These are phyloP conservation scores for Calcarisporium arbuscula DNA, from an alignment of 2,329 filamentous ascomycete genomes.

Conservation along the genomic window DNA sequence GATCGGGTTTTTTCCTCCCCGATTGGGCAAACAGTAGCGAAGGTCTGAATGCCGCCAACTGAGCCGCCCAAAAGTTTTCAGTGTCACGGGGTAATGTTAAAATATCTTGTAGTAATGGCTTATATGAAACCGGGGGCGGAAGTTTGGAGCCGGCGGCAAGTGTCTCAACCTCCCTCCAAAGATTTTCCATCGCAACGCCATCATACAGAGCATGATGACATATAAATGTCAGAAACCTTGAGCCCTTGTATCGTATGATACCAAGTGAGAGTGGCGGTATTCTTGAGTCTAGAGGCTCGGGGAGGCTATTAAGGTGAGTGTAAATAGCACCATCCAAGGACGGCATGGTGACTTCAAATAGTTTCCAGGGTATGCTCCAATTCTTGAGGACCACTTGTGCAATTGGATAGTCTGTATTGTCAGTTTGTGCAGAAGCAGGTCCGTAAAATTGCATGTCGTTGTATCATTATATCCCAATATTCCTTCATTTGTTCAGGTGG, in stretches of 20 bases:
- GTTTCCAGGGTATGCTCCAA: conserved; percentile 34
- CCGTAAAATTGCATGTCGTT: conserved; percentile 68
- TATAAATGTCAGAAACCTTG: conserved; percentile 38
- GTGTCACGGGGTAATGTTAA: conserved; percentile 39
- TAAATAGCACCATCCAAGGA: conserved; percentile 31
- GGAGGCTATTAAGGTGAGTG: conserved; percentile 32
- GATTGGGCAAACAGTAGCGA: conserved; percentile 18
- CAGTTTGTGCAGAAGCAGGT: conserved; percentile 68
- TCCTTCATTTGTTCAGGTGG: conserved; percentile 42
- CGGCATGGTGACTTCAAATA: conserved; percentile 20
- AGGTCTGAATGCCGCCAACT: conserved; percentile 45
- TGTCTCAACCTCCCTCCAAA: conserved; percentile 66
- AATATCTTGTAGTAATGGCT: conserved; percentile 57
- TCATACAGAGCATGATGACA: conserved; percentile 85
- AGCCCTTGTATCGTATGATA: conserved; percentile 25
- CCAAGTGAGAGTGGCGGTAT: conserved; percentile 40
- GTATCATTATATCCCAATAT: conserved; percentile 57
- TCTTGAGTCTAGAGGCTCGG: conserved; percentile 35
- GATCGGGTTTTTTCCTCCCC: conserved; percentile 15
- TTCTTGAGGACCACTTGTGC: conserved; percentile 62
- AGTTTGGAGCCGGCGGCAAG: conserved; percentile 44
- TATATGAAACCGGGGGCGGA: conserved; percentile 46
- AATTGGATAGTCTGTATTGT: conserved; percentile 54
- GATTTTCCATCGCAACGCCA: conserved; percentile 63
- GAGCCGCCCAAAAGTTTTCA: conserved; percentile 59